These are phyloP conservation scores for Tuber calosporum DNA, from an alignment of 495 filamentous ascomycete species.

Conservation along the genomic window DNA sequence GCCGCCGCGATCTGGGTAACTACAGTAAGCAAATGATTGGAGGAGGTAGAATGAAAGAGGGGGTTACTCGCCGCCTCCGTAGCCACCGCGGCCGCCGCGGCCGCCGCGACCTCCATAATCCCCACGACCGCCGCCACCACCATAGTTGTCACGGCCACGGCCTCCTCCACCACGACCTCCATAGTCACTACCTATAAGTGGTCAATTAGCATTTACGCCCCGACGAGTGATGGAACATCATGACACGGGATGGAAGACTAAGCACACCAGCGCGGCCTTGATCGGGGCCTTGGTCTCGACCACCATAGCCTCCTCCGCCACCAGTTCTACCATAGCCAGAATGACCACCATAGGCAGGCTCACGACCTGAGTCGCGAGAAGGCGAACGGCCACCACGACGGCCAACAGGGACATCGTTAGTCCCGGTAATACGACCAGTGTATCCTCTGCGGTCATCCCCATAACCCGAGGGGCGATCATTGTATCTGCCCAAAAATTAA, in stretches of 20 bases:
- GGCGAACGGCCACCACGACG: neutral
- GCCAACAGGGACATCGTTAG: neutral
- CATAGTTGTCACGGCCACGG: neutral
- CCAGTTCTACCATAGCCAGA: neutral
- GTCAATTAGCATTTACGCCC: neutral
- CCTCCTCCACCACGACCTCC: neutral
- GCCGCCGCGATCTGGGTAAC: neutral
- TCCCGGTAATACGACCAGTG: neutral
- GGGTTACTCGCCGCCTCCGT: neutral
- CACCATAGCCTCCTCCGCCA: constrained; percentile 4
- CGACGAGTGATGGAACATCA: neutral
- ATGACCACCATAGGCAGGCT: neutral
- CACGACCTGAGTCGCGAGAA: neutral
- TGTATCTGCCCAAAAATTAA: neutral
- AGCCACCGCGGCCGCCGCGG: neutral
- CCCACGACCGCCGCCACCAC: neutral
- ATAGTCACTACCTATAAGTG: neutral
- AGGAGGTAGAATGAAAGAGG: neutral
- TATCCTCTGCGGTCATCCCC: constrained; percentile 4
- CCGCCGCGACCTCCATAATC: constrained; percentile 1
- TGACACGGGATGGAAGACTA: neutral
- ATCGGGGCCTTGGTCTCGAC: constrained; percentile 7
- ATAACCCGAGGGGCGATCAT: neutral
- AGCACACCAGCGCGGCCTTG: neutral
- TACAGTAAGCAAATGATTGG: neutral